Base-by-base conservation (phyloP, 1,139 yeast species). In the Debaryomycetaceae sp. region DNA sequence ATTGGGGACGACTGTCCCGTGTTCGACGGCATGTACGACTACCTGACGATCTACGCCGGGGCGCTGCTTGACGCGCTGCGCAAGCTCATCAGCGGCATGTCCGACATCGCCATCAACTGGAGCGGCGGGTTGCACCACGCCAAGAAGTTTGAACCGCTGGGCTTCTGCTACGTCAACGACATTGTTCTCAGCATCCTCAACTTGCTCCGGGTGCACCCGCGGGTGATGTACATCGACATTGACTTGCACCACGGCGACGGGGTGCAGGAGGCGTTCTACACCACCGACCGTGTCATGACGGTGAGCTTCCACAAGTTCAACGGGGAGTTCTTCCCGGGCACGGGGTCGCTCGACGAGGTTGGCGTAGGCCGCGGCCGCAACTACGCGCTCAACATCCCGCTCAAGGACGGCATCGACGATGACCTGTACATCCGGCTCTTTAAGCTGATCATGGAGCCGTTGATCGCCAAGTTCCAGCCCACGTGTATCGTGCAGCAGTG, bases 191-290 rank as follows among this genome's bases (percentile, higher is more conserved):
- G 95, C 21, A 85, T 89, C 23, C 59, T 91, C 34, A 85, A 89
- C 47, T 59, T 91, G 35, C 65, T 91, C 42, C 67, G 96, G 39
- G 83, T 83, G 40, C 94, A 86, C 51, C 89, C 97, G 4, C 69
- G 97, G 35, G 96, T 91, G 4, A 64, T 91, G 49, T 91, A 91
- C 52, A 86, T 91, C 35, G 98, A 91, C 56, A 89, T 89, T 34
- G 98, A 91, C 54, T 75, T 91, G 16, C 98, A 91, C 54, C 98
- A 91, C 52, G 98, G 98, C 16, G 98, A 91, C 53, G 98, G 97
- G 33, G 98, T 91, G 2, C 96, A 91, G 53, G 97, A 91, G 56
- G 97, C 97, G 1, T 91, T 91, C 47, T 88, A 89, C 53, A 78
- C 94, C 23, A 85, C 96, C 1, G 97, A 91, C 55, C 63, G 98